Evolutionary conservation across 2,329 filamentous ascomycete species (phyloP), one percentile per base, ranked within the genome.

Genomic region (Dryadomyces quercus-mongolicae): DNA sequence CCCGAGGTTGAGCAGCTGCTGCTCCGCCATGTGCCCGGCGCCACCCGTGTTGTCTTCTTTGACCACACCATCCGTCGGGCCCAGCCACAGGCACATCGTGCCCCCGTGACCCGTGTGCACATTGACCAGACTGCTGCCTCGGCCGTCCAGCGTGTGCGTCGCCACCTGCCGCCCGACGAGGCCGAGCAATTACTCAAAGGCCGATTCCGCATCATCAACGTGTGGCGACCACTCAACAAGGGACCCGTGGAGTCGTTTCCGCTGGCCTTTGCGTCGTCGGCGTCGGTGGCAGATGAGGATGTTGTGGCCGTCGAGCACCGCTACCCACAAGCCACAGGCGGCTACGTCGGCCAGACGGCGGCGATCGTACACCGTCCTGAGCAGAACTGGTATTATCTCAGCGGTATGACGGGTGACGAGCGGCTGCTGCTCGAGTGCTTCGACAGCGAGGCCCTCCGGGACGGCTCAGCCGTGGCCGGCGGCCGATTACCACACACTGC

Each of bases 61-160:
- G 89, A 95, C 73, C 87, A 95, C 71, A 95, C 89, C 8, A 81
- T 95, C 66, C 85, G 90, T n/a, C 80, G 86, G 45, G 73, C 80
- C 12, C 65, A 68, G 2, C 76, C 81, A 0, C 68, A 72, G 53
- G 78, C 85, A 0, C 67, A 68, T 4, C 80, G 89, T 49, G 73
- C 71, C 1, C 88, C 90, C 2, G 88, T 94, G 0, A 79, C 74
- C 13, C 69, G 78, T 44, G 86, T 86, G 0, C 90, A 95, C 68
- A 86, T 95, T 58, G 90, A 95, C 66, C 90, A 95, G 69, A 93
- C 88, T 0, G 68, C 77, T 7, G 67, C 67, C 16, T 84, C 86
- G 0, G 82, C 86, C 0, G 75, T 70, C 10, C 74, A 79, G 65
- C 85, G 89, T 49, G 85, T 95, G 2, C 71, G 72, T 15, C 71